These are phyloP conservation scores for Scheffersomyces quercinus DNA, from an alignment of 1,139 yeast species.

Conservation along the genomic window DNA sequence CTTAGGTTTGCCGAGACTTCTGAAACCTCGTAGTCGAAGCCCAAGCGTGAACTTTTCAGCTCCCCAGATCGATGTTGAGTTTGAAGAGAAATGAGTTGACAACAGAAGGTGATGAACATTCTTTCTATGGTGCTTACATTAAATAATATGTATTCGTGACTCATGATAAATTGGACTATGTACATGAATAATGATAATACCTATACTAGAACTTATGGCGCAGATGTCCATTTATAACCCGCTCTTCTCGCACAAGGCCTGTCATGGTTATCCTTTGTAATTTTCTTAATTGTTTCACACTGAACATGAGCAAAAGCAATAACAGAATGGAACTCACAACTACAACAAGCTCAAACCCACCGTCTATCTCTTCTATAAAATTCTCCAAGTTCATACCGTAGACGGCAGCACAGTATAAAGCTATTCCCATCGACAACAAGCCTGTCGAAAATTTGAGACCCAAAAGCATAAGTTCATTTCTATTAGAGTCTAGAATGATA, in stretches of 20 bases:
- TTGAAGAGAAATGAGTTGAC: constrained; percentile 16
- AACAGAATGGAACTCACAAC: constrained; percentile 28
- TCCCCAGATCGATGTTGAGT: constrained; percentile 33
- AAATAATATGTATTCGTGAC: too few relatives aligned
- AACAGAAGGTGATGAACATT: too few relatives aligned
- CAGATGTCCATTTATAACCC: neutral
- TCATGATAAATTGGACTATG: too few relatives aligned
- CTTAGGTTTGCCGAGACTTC: neutral
- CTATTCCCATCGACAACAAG: constrained; percentile 40
- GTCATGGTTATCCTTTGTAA: constrained; percentile 46
- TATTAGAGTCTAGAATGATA: constrained; percentile 46
- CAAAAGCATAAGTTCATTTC: constrained; percentile 49
- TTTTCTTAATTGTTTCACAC: constrained; percentile 31
- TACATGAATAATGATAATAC: too few relatives aligned
- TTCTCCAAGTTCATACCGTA: constrained; percentile 48
- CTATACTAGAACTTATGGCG: too few relatives aligned
- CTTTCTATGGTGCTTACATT: too few relatives aligned
- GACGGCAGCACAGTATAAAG: constrained; percentile 41
- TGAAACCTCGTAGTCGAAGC: constrained; percentile 12
- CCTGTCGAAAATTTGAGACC: constrained; percentile 47
- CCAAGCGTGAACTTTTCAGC: constrained; percentile 28
- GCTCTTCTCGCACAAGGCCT: constrained; percentile 26
- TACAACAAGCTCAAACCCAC: constrained; percentile 39
- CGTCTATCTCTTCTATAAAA: constrained; percentile 34
- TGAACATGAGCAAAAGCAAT: constrained; percentile 24